Evolutionary conservation across 345 rosid species (phyloP).

Genomic region (Eucalyptus polyanthemos): DNA sequence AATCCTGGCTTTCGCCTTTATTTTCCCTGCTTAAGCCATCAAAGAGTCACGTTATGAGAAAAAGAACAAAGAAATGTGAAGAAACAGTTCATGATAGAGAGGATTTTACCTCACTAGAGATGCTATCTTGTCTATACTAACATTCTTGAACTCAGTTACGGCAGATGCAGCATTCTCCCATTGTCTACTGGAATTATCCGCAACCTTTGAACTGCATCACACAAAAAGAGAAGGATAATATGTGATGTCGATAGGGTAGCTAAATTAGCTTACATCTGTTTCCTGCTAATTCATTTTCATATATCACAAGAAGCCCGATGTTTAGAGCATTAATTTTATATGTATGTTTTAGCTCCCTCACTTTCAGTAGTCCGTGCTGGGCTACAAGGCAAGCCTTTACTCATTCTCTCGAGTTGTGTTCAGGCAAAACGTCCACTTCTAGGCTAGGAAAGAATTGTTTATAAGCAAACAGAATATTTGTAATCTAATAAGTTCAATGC

Average conservation of each 20-base stretch:
- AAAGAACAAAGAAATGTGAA: not conserved
- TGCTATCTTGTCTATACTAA: conserved; percentile 17
- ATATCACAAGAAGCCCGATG: not conserved
- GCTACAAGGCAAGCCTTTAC: not conserved
- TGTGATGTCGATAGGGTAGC: not conserved
- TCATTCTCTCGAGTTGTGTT: not conserved
- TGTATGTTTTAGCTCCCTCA: not conserved
- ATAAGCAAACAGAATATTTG: not conserved
- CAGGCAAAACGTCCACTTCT: not conserved
- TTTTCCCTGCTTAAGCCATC: conserved; percentile 25
- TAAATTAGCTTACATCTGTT: not conserved
- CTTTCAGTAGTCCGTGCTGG: not conserved
- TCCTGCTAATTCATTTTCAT: not conserved
- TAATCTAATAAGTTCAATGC: not conserved
- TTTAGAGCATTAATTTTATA: not conserved
- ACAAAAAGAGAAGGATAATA: not conserved
- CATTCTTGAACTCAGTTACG: conserved; percentile 10
- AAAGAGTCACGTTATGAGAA: not conserved
- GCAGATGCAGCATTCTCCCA: conserved; percentile 44
- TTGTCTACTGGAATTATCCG: conserved; percentile 25
- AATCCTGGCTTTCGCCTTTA: conserved; percentile 9
- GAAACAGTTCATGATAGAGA: not conserved
- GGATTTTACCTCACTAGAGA: conserved; percentile 15
- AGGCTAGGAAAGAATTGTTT: not conserved
- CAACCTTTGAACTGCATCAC: conserved; percentile 38